Percentiles rank a stretch among this genome's conserved stretches.
Conservation (phyloP, 345 rosid species). For the Eucalyptus cladocalyx region DNA sequence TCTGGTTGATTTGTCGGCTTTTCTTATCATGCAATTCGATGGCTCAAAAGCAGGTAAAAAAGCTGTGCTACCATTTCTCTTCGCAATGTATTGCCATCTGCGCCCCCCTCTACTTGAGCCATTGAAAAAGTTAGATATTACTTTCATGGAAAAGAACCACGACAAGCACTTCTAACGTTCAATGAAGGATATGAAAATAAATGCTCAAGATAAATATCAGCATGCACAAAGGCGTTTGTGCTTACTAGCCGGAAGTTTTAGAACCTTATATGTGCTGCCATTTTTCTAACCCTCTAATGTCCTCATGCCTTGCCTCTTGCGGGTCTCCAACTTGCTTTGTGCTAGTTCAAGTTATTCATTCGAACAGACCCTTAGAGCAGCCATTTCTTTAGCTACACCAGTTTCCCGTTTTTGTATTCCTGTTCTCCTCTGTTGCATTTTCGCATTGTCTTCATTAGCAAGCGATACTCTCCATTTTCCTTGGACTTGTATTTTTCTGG, state of each 20-base stretch:
- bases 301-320: neutral
- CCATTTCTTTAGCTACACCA: neutral
- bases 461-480: neutral
- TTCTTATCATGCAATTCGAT: constrained; percentile 29
- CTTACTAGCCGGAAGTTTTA: neutral
- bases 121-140: neutral
- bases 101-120: neutral
- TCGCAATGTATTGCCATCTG: neutral
- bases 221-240: neutral
- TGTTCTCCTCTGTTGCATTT: neutral
- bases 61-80: neutral
- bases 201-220: neutral
- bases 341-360: neutral
- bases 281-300: neutral
- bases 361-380: neutral
- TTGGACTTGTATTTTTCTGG: neutral
- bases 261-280: neutral
- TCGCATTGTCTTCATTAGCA: neutral
- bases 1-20: constrained; percentile 27
- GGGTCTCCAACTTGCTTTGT: neutral
- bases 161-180: neutral
- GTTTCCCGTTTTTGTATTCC: neutral
- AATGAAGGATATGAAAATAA: neutral
- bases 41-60: constrained; percentile 22
- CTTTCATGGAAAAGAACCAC: neutral